A percentile compares a stretch with the other conserved stretches of the same genome.
These are phyloP conservation scores for Carallia brachiata DNA, from an alignment of 345 rosid species.

Conservation along the genomic window DNA sequence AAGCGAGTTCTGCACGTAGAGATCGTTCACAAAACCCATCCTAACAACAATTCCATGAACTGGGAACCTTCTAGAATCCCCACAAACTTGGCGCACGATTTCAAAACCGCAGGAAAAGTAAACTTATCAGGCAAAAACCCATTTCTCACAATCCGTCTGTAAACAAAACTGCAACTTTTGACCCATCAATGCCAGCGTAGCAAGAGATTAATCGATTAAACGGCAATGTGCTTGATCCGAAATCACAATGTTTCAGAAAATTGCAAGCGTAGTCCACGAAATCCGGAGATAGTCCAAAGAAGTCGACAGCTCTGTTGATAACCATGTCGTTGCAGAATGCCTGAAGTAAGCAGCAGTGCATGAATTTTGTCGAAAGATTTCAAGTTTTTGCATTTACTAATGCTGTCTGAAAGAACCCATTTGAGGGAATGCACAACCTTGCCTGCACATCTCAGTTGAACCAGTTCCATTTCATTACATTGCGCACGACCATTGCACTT, in stretches of 20 bases:
- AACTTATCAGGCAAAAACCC: slow-evolving; percentile 41
- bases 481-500: no score
- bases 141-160: slow-evolving; percentile 17
- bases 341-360: slow-evolving; percentile 14
- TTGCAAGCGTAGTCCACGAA: slow-evolving; percentile 11
- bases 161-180: slow-evolving; percentile 10
- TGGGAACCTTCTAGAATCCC: slow-evolving; percentile 26
- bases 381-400: slow-evolving; percentile 29
- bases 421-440: slow-evolving; percentile 1
- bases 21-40: slow-evolving; percentile 30
- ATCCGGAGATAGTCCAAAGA: slow-evolving; percentile 19
- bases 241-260: slow-evolving; percentile 16
- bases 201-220: slow-evolving; percentile 20
- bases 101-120: slow-evolving; percentile 44
- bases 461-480: neutral
- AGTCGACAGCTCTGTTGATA: slow-evolving; percentile 22
- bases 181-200: slow-evolving; percentile 12
- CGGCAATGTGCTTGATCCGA: slow-evolving; percentile 26
- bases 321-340: slow-evolving; percentile 21
- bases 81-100: slow-evolving; percentile 42
- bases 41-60: slow-evolving; percentile 29
- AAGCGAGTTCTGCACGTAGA: slow-evolving; percentile 42
- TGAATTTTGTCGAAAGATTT: slow-evolving; percentile 39
- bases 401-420: slow-evolving; percentile 20
- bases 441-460: neutral